Percentiles rank a stretch among this genome's conserved stretches.
Conservation (phyloP, 495 filamentous ascomycete species). For the Cercophora sp. region DNA sequence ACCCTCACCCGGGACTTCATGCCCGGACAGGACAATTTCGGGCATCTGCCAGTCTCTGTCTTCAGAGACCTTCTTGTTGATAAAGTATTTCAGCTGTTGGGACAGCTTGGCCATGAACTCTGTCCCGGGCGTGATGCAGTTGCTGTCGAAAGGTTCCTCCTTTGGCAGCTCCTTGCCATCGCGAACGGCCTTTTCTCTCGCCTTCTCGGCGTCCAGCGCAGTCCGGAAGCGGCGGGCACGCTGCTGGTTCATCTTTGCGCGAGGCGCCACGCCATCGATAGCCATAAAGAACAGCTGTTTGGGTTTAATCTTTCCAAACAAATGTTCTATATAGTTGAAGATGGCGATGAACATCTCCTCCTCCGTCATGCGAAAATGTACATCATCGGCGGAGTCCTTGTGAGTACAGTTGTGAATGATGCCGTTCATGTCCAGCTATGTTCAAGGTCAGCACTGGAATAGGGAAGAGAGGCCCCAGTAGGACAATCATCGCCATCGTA, state of each 20-base stretch:
- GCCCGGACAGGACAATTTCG: slow-evolving; percentile 92
- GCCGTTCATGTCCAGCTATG: slow-evolving; percentile 91
- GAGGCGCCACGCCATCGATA: slow-evolving; percentile 93
- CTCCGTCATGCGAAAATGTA: slow-evolving; percentile 89
- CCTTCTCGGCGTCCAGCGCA: slow-evolving; percentile 82
- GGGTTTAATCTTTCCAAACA: slow-evolving; percentile 98
- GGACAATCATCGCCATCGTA: slow-evolving; percentile 29
- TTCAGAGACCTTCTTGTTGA: slow-evolving; percentile 97
- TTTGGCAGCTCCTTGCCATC: slow-evolving; percentile 91
- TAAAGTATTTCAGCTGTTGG: slow-evolving; percentile 92
- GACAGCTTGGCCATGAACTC: slow-evolving; percentile 98
- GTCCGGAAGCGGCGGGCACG: slow-evolving; percentile 93
- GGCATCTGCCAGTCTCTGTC: slow-evolving; percentile 96
- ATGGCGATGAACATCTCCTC: slow-evolving; percentile 99
- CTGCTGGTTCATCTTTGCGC: slow-evolving; percentile 99
- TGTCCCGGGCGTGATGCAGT: slow-evolving; percentile 92
- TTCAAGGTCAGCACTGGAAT: slow-evolving; percentile 15
- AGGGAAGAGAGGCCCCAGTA: neutral
- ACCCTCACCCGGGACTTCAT: slow-evolving; percentile 98
- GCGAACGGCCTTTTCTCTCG: slow-evolving; percentile 80
- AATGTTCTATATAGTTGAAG: slow-evolving; percentile 99
- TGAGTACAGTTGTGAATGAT: slow-evolving; percentile 99
- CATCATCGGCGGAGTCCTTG: slow-evolving; percentile 85
- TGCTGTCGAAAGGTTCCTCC: slow-evolving; percentile 96
- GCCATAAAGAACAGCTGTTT: slow-evolving; percentile 99